Conservation (phyloP, 1,284 basidiomycete species). For the Cryptococcus sp. region DNA sequence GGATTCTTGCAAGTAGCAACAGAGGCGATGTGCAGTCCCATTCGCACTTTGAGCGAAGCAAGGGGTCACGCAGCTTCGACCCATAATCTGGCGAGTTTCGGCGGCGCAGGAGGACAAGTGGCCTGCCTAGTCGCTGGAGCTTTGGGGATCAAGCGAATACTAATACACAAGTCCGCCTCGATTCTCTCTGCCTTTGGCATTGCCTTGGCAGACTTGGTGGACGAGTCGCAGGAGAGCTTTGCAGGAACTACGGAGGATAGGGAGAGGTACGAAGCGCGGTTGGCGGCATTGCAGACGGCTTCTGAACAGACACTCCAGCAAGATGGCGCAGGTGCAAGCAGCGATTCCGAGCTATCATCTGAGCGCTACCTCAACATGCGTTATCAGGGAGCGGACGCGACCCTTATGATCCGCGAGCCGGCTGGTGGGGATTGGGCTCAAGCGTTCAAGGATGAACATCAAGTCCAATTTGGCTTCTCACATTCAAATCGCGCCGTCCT, state of each 20-base stretch:
- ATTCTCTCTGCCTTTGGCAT: constrained; percentile 48
- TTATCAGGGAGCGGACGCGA: constrained; percentile 38
- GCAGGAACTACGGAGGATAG: not conserved
- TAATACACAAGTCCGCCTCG: constrained; percentile 42
- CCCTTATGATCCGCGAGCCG: constrained; percentile 42
- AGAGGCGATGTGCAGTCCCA: constrained; percentile 36
- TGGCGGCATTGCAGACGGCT: constrained; percentile 16
- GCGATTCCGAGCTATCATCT: constrained; percentile 64
- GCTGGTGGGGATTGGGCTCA: constrained; percentile 31
- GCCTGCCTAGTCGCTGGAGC: constrained; percentile 39
- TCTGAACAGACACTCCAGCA: constrained; percentile 62
- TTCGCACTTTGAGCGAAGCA: constrained; percentile 34
- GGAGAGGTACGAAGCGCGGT: not conserved
- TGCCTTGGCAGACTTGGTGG: constrained; percentile 42
- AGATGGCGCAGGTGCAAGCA: constrained; percentile 77
- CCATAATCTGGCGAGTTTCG: constrained; percentile 42
- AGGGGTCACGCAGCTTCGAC: constrained; percentile 37
- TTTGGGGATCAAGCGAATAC: constrained; percentile 39
- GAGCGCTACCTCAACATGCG: constrained; percentile 58
- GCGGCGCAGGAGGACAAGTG: constrained; percentile 47
- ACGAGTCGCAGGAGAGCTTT: constrained; percentile 37
- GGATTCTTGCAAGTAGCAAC: constrained; percentile 44
- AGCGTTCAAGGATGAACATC: constrained; percentile 36
- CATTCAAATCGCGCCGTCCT: constrained; percentile 33
- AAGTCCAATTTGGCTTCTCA: constrained; percentile 44